These are phyloP conservation scores for Mortierella hygrophila DNA, from an alignment of 192 early-diverging fungal genomes.

Conservation along the genomic window DNA sequence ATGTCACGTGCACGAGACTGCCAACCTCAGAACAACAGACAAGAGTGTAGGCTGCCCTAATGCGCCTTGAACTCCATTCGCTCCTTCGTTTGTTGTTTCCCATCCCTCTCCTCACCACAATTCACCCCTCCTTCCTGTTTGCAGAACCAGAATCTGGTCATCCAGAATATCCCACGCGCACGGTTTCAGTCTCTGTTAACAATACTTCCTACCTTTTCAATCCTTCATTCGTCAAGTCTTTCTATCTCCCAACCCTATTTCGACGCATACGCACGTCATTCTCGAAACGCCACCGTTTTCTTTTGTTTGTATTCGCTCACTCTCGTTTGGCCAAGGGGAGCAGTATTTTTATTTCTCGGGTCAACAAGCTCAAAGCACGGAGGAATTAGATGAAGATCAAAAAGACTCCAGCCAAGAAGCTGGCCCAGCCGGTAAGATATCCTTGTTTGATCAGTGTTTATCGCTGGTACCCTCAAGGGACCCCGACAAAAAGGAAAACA, in stretches of 20 bases:
- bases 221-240: not conserved
- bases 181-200: not conserved
- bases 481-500: not conserved
- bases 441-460: not conserved
- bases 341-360: not conserved
- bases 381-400: slow-evolving; percentile 64
- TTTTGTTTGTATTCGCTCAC: not conserved
- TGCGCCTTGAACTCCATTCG: not conserved
- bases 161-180: not conserved
- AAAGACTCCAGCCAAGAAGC: slow-evolving; percentile 72
- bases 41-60: not conserved
- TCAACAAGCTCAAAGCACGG: slow-evolving; percentile 1
- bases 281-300: not conserved
- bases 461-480: not conserved
- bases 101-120: not conserved
- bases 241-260: not conserved
- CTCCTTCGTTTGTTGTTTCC: not conserved
- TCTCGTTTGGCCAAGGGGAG: not conserved
- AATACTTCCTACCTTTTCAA: not conserved
- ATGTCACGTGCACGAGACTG: not conserved
- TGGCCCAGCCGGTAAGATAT: slow-evolving; percentile 68
- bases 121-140: not conserved
- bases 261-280: not conserved
- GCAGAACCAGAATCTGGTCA: not conserved
- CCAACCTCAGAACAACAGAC: not conserved